phyloP scores from a whole-genome alignment of 306 rosid genomes.

The Pterocarpus santalinus region DNA sequence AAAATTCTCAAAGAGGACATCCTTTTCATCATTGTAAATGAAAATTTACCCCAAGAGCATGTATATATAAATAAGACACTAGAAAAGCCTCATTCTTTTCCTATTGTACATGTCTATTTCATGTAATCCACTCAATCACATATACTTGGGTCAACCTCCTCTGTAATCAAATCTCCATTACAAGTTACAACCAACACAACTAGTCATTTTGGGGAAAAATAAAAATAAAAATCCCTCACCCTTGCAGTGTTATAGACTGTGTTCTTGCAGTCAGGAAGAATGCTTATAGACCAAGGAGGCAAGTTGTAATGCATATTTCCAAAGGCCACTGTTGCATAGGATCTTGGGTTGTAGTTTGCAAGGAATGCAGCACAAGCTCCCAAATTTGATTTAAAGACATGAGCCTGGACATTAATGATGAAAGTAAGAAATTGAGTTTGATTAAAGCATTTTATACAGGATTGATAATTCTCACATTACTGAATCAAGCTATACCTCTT shows the following conservation, averaged over 20 bases:
- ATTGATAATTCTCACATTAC: conserved; percentile 29
- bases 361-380: conserved; percentile 98
- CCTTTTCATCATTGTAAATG: conserved; percentile 24
- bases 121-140: background rate
- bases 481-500: conserved; percentile 65
- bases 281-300: conserved; percentile 99
- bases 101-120: background rate
- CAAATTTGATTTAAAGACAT: conserved; percentile 82
- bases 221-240: conserved; percentile 62
- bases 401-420: conserved; percentile 65
- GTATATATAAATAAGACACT: background rate
- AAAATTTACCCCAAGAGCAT: conserved; percentile 18
- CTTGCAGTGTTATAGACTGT: conserved; percentile 96
- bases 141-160: conserved; percentile 16
- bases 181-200: conserved; percentile 2
- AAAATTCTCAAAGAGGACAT: conserved; percentile 9
- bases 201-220: background rate
- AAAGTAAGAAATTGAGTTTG: conserved; percentile 33
- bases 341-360: conserved; percentile 78
- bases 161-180: conserved; percentile 28
- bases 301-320: conserved; percentile 90
- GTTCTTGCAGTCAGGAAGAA: conserved; percentile 96
- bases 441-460: conserved; percentile 36
- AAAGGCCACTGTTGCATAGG: conserved; percentile 79
- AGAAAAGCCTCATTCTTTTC: background rate